Percentiles rank a stretch among this genome's conserved stretches.
Conservation (phyloP, 2,329 filamentous ascomycete genomes). For the Plectosphaerella sp. region DNA sequence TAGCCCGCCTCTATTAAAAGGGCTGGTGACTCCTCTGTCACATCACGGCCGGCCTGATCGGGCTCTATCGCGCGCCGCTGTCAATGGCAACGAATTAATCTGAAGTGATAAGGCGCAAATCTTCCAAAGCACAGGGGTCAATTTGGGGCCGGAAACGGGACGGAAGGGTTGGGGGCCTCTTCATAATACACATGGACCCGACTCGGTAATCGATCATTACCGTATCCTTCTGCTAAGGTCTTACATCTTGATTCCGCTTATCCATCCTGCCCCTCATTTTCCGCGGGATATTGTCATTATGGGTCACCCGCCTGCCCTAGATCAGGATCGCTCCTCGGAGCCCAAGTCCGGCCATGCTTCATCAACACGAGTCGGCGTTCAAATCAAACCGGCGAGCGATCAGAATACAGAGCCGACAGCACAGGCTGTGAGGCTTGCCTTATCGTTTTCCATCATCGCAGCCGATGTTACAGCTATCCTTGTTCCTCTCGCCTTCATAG, state of each 20-base stretch:
- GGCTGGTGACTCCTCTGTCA: no score
- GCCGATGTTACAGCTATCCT: neutral
- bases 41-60: neutral
- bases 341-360: neutral
- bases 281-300: neutral
- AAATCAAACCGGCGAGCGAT: neutral
- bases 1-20: no score
- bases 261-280: no score
- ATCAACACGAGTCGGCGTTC: neutral
- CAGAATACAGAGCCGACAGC: neutral
- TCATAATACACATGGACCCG: neutral
- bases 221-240: neutral
- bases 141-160: neutral
- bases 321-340: neutral
- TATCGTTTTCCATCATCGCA: neutral
- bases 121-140: neutral
- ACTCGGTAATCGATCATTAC: neutral
- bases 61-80: neutral
- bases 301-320: neutral
- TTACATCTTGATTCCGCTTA: no score
- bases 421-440: neutral
- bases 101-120: neutral
- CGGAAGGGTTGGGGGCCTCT: neutral
- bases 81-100: neutral
- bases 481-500: neutral